Conservation (phyloP, 2,329 filamentous ascomycete species). For the Coniochaeta prunicola region DNA sequence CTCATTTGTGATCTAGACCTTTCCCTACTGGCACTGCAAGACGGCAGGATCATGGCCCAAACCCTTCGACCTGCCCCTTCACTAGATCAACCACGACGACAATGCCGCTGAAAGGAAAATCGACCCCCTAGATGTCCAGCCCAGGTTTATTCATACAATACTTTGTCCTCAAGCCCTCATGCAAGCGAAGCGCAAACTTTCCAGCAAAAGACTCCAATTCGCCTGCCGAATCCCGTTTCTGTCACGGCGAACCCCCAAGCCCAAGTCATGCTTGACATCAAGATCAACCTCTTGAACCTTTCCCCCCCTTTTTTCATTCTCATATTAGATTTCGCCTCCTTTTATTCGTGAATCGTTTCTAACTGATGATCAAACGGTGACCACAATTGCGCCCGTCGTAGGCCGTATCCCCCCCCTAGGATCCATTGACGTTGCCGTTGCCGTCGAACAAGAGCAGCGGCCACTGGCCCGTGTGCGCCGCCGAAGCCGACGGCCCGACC, state of each 20-base stretch:
- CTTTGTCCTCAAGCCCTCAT: not conserved
- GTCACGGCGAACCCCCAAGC: not conserved
- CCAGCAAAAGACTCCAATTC: not conserved
- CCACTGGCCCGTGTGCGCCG: slow-evolving; percentile 14
- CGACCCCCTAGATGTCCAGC: no score
- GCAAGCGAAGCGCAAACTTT: not conserved
- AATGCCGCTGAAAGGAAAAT: no score
- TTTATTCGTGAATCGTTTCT: not conserved
- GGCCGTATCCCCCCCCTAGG: not conserved
- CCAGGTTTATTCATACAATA: not conserved
- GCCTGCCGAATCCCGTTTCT: not conserved
- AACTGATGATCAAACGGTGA: no score
- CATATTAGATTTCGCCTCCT: not conserved
- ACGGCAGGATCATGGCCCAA: no score
- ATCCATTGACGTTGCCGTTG: not conserved
- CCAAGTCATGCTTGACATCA: not conserved
- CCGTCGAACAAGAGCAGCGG: slow-evolving; percentile 17
- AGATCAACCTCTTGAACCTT: not conserved
- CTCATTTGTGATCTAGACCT: no score
- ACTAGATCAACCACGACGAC: no score
- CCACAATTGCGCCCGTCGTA: no score
- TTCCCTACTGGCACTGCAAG: no score
- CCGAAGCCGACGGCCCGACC: not conserved
- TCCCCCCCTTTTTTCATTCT: not conserved
- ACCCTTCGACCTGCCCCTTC: no score